Conservation (phyloP, 306 rosid species). For the Castanopsis chinensis region DNA sequence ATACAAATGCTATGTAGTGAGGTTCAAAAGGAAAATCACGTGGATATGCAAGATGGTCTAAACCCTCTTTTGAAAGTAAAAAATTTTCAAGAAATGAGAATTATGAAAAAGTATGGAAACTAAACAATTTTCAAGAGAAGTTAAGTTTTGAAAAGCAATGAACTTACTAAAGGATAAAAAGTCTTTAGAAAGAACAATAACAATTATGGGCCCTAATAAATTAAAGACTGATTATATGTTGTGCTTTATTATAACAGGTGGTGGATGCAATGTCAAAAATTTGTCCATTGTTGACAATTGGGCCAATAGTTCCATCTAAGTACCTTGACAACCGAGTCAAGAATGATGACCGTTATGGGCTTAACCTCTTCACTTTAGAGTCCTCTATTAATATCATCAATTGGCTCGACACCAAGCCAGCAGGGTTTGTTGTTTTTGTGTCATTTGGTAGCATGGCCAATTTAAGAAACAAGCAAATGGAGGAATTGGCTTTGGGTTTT, state of each 20-base stretch:
- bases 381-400: slow-evolving; percentile 1
- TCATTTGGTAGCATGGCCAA: slow-evolving; percentile 6
- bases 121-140: no score
- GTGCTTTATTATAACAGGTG: slow-evolving; percentile 25
- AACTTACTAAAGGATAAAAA: no score
- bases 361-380: slow-evolving; percentile 35
- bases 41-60: no score
- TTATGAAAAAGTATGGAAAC: no score
- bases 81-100: no score
- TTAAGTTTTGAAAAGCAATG: no score
- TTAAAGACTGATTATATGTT: not conserved
- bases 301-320: slow-evolving; percentile 54
- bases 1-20: no score
- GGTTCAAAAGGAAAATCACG: no score
- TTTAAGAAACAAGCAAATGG: slow-evolving; percentile 12
- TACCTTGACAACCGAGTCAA: slow-evolving; percentile 41
- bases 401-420: slow-evolving; percentile 38
- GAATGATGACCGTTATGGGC: slow-evolving; percentile 44
- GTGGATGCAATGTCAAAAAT: slow-evolving; percentile 54
- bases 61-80: no score
- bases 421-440: slow-evolving; percentile 7
- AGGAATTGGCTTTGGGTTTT: slow-evolving; percentile 7
- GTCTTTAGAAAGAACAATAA: no score
- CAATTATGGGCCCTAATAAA: no score
- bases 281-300: slow-evolving; percentile 47